Conservation (phyloP, 176 grass and related monocot species). For the Guadua angustifolia region DNA sequence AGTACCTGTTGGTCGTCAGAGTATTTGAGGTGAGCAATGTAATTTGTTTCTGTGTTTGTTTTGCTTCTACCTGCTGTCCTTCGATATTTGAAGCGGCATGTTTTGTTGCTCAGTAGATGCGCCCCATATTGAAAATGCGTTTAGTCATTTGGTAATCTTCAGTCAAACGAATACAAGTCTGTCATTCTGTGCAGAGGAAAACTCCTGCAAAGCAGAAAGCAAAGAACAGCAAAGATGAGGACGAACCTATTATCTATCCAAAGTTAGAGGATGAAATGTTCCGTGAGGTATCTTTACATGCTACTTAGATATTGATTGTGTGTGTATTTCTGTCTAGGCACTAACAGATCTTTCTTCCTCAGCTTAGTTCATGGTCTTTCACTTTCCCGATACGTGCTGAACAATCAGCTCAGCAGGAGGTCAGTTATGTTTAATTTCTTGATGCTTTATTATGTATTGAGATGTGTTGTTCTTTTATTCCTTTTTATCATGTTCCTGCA, state of each 20-base stretch:
- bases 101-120: constrained; percentile 17
- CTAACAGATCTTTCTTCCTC: constrained; percentile 50
- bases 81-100: not conserved
- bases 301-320: not conserved
- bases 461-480: not conserved
- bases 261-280: constrained; percentile 92
- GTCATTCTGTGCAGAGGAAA: constrained; percentile 42
- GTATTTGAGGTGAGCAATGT: constrained; percentile 64
- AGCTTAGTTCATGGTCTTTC: constrained; percentile 86
- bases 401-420: constrained; percentile 64
- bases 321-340: not conserved
- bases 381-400: constrained; percentile 65
- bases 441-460: constrained; percentile 25
- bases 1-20: constrained; percentile 71
- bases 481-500: not conserved
- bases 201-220: constrained; percentile 44
- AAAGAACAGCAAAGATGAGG: constrained; percentile 48
- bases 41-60: not conserved
- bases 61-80: not conserved
- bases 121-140: not conserved
- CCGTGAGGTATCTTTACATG: constrained; percentile 56
- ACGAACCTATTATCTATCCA: constrained; percentile 72
- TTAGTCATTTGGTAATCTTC: not conserved
- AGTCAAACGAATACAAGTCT: not conserved
- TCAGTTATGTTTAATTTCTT: constrained; percentile 37